Conservation (phyloP, 257 asterid genomes). For the Jacaranda mimosifolia region DNA sequence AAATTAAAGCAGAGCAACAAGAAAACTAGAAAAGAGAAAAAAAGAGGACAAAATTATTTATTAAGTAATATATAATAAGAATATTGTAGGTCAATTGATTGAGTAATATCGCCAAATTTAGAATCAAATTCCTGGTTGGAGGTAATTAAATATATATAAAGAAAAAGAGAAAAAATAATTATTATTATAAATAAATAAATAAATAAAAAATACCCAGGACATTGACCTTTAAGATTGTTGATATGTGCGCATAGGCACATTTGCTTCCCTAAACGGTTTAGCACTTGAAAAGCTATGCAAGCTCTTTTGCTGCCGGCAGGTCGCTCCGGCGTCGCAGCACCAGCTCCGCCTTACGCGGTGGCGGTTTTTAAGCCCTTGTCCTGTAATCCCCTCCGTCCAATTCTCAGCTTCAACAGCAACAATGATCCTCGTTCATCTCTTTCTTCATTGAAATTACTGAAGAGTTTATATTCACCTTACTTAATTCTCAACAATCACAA, state of each 20-base stretch:
- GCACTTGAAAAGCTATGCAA: slow-evolving; percentile 60
- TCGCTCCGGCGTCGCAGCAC: slow-evolving; percentile 66
- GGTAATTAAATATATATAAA: too few relatives aligned
- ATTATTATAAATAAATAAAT: too few relatives aligned
- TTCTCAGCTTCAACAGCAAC: slow-evolving; percentile 35
- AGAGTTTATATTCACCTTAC: slow-evolving; percentile 48
- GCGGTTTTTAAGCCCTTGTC: slow-evolving; percentile 35
- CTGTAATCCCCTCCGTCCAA: slow-evolving; percentile 30
- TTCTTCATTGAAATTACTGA: slow-evolving; percentile 47
- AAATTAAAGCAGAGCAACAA: too few relatives aligned
- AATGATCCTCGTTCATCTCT: slow-evolving; percentile 47
- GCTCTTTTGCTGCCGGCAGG: slow-evolving; percentile 81
- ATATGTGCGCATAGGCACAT: neutral
- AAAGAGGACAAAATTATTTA: too few relatives aligned
- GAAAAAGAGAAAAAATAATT: too few relatives aligned
- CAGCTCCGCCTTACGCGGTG: slow-evolving; percentile 40
- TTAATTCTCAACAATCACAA: slow-evolving; percentile 37
- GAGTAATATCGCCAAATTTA: too few relatives aligned
- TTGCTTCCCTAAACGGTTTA: slow-evolving; percentile 25
- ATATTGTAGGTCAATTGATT: too few relatives aligned
- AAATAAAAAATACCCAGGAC: too few relatives aligned
- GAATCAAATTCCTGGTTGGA: too few relatives aligned
- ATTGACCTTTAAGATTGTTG: too few relatives aligned
- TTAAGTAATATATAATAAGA: too few relatives aligned
- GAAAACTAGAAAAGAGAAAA: too few relatives aligned